Percentiles rank a stretch among this genome's conserved stretches.
phyloP scores from a whole-genome alignment of 192 early-diverging fungal species.

The Phycomyces nitens region DNA sequence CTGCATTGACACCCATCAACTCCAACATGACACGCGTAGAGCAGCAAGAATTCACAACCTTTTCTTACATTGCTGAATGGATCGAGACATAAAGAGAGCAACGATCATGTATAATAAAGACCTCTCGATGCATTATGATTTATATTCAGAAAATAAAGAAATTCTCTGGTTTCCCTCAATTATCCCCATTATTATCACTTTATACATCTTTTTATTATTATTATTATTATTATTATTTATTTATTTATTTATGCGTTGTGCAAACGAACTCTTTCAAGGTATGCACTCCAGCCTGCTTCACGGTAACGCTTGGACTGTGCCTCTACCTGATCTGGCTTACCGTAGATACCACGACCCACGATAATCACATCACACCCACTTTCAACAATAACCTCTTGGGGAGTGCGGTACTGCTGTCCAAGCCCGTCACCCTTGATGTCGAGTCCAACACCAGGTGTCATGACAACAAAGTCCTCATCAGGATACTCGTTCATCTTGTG shows the following conservation, averaged over 20 bases:
- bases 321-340: slow-evolving; percentile 65
- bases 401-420: slow-evolving; percentile 96
- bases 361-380: slow-evolving; percentile 94
- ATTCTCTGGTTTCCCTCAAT: background rate
- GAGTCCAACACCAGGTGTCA: slow-evolving; percentile 94
- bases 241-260: slow-evolving; percentile 14
- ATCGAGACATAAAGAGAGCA: slow-evolving; percentile 17
- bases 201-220: slow-evolving; percentile 1
- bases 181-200: background rate
- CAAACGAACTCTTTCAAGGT: slow-evolving; percentile 44
- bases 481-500: slow-evolving; percentile 57
- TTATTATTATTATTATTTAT: background rate
- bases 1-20: slow-evolving; percentile 89
- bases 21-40: slow-evolving; percentile 73
- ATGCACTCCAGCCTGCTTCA: slow-evolving; percentile 95
- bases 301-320: slow-evolving; percentile 80
- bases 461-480: slow-evolving; percentile 84
- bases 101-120: slow-evolving; percentile 1
- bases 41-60: slow-evolving; percentile 92
- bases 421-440: slow-evolving; percentile 79
- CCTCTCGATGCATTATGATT: background rate
- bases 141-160: too few relatives aligned
- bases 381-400: slow-evolving; percentile 78
- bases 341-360: slow-evolving; percentile 97
- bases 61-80: slow-evolving; percentile 94